Evolutionary conservation across 495 filamentous ascomycete genomes (phyloP).

Genomic region (Pseudoneurospora amorphoporcata): DNA sequence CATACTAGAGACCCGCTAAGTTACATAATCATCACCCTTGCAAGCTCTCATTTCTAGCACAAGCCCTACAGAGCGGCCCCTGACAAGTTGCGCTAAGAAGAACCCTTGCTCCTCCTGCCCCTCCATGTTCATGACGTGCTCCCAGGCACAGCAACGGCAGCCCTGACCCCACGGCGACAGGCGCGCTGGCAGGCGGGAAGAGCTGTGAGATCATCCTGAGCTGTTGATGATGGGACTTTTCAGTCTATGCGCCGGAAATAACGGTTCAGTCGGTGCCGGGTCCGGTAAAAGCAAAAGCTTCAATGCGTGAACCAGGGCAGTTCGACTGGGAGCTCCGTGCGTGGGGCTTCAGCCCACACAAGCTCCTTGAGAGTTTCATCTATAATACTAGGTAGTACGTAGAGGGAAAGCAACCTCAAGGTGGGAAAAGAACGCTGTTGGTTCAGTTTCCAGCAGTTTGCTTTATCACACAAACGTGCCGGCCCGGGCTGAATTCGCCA

Average conservation of each 20-base stretch:
- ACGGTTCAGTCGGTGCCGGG: background rate
- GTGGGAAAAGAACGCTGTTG: background rate
- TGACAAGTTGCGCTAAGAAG: background rate
- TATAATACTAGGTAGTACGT: background rate
- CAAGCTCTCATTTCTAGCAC: too few species aligned
- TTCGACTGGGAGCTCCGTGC: background rate
- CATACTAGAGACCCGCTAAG: too few species aligned
- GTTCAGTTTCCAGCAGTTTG: background rate
- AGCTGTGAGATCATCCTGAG: background rate
- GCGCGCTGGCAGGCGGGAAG: background rate
- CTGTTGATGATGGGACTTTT: background rate
- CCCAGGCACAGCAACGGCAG: background rate
- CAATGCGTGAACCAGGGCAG: background rate
- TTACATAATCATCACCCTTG: too few species aligned
- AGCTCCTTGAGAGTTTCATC: background rate
- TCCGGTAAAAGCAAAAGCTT: background rate
- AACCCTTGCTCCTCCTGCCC: background rate
- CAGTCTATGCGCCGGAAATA: background rate
- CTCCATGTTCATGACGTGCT: background rate
- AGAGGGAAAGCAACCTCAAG: background rate
- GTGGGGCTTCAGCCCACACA: background rate
- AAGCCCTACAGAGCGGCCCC: background rate
- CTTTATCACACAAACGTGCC: background rate
- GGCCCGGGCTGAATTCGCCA: background rate
- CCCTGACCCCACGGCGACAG: background rate